phyloP scores from a whole-genome alignment of 2,329 filamentous ascomycete species.

The Pleomassaria siparia region DNA sequence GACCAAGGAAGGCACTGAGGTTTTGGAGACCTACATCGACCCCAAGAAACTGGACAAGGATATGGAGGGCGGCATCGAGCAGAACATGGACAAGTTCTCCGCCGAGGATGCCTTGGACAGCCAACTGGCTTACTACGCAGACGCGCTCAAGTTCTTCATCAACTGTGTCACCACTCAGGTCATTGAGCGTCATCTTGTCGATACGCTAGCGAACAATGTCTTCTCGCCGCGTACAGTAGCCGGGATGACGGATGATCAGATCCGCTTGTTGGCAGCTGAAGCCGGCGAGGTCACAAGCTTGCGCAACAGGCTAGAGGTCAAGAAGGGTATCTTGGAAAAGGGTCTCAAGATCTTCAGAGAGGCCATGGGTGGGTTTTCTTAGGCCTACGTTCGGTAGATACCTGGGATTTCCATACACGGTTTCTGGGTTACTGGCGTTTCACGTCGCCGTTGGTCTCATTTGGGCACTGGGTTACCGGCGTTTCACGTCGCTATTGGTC shows the following conservation, averaged over 20 bases:
- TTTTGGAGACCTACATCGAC: neutral
- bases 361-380: conserved; percentile 24
- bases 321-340: conserved; percentile 38
- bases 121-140: conserved; percentile 42
- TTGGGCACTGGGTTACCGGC: too few species aligned
- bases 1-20: neutral
- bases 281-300: conserved; percentile 26
- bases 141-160: conserved; percentile 42
- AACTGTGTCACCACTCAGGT: conserved; percentile 38
- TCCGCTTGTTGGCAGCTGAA: conserved; percentile 40
- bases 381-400: too few species aligned
- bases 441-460: too few species aligned
- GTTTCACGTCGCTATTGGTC: too few species aligned
- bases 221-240: conserved; percentile 34
- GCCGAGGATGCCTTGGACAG: conserved; percentile 41
- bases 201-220: conserved; percentile 27
- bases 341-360: conserved; percentile 36
- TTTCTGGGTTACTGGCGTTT: too few species aligned
- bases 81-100: conserved; percentile 39
- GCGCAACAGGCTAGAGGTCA: conserved; percentile 29
- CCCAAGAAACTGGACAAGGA: neutral
- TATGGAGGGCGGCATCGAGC: conserved; percentile 9
- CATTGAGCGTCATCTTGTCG: conserved; percentile 43
- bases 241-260: conserved; percentile 35
- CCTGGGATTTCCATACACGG: too few species aligned